Base-by-base conservation (phyloP, 2,329 filamentous ascomycete species). In the Trematosphaeria pertusa region DNA sequence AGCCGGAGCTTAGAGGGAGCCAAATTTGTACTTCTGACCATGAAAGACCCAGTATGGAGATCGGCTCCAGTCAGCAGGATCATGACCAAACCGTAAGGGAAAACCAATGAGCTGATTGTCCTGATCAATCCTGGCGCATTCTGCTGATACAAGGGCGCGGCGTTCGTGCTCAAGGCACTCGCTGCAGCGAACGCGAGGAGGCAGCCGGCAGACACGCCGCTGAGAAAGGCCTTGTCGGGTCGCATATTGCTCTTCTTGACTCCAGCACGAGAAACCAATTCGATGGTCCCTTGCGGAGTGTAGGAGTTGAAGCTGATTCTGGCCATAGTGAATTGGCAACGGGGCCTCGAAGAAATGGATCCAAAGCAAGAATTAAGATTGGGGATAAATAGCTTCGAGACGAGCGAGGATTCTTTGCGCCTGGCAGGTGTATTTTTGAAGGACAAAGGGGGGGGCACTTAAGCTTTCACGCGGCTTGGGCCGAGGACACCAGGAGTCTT, bases 231-330 rank as follows among this genome's bases (percentile, higher is more conserved):
- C 52, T 82, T 82, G 58, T 81, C 76, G 30, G 45, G 10, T 8
- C 78, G 72, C 77, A 79, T 82, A 44, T 78, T 73, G 8, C 78
- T 78, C 59, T 83, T 83, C 42, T 72, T 72, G 19, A 71, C 70
- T 4, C 80, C 81, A n/a, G 76, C 72, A 9, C 78, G 73, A 1
- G 75, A 76, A 45, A 80, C 71, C 12, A 81, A 65, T 64, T 82
- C 78, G 6, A 76, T 75, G 26, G 80, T 76, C 65, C 83, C 75
- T 11, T 63, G 56, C 0, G 78, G 75, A 4, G 76, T 76, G 58
- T 78, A 78, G 4, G 75, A 67, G 47, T 78, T 58, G 28, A 37
- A 37, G 12, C 18, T 20, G 17, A 37, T 20, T 28, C 24, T 12
- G 8, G 24, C 12, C 24, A 28, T 28, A 12, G 7, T 28, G 24